Evolutionary conservation across 345 rosid genomes (phyloP), one percentile per base, ranked within the genome.

Genomic region (Hibiscus tridactylites): DNA sequence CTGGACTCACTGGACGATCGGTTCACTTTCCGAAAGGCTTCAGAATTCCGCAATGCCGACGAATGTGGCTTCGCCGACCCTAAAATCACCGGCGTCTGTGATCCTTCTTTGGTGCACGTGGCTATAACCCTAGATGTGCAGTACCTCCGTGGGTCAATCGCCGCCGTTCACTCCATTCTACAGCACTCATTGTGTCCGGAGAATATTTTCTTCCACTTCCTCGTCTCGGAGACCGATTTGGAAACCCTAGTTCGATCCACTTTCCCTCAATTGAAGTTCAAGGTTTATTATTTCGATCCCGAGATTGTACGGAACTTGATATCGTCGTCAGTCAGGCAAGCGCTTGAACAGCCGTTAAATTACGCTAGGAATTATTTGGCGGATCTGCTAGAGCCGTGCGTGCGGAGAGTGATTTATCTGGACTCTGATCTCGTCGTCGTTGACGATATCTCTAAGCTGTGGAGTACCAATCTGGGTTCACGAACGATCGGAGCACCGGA

Each of bases 401-500:
- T 93, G 7, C 77, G 90, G 0, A 78, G 96, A 16, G 98, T 91
- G 58, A 93, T 93, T 12, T 93, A 93, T 57, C 78, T 93, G 50
- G 98, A 93, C 69, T 93, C 98, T 9, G 98, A 93, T 86, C 82
- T 93, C 1, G 85, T 93, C 33, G 91, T 93, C 60, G 91, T 93
- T 39, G 98, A 93, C 70, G 97, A 93, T 33, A 85, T 93, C 64
- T 72, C 86, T 15, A 90, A 91, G 81, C 83, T 93, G 0, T 93
- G 98, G 98, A 70, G 59, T 17, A 91, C 97, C 24, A 73, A 67
- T 37, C 24, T 93, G 54, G 89, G 94, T 8, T 65, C 87, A 16
- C 81, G 86, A 71, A 91, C 97, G 52, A 93, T 93, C 74, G 98
- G 98, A 16, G 98, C 98, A 3, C 98, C 98, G 1, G 98, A 93